Evolutionary conservation across 2,329 filamentous ascomycete genomes (phyloP).

Genomic region (Colletotrichum sp.): DNA sequence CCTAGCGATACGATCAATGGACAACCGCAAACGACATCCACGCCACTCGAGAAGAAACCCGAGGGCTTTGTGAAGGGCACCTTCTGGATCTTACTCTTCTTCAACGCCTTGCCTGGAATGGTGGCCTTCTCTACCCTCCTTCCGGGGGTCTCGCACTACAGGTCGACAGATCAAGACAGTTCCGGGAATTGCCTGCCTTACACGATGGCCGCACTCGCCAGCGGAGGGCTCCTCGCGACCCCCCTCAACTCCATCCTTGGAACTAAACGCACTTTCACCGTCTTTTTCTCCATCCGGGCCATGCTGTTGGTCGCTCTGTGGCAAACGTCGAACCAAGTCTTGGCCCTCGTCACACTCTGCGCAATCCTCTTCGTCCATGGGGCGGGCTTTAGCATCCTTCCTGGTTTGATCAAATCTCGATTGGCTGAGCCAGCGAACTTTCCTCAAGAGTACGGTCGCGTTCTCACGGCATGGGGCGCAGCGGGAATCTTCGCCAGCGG

Average conservation of each 20-base stretch:
- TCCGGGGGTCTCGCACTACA: neutral
- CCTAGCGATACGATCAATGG: neutral
- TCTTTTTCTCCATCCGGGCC: neutral
- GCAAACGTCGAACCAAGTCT: neutral
- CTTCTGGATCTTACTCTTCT: neutral
- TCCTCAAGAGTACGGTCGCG: neutral
- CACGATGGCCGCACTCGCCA: neutral
- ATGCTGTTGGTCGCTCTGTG: neutral
- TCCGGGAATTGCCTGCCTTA: neutral
- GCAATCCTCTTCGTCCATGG: neutral
- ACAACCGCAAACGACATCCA: accelerated
- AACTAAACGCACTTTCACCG: neutral
- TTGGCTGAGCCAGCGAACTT: neutral
- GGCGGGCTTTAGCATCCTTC: neutral
- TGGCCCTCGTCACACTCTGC: neutral
- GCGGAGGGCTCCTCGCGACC: neutral
- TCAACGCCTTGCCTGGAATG: neutral
- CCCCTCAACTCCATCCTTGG: neutral
- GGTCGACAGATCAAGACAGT: neutral
- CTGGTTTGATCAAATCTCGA: neutral
- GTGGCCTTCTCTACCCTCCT: neutral
- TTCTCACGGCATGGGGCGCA: neutral
- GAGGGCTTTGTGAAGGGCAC: neutral
- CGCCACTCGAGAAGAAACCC: neutral
- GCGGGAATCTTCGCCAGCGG: neutral